Base-by-base conservation (phyloP, 352 stramenopile species). In the Globisporangium rhizosaccharum region DNA sequence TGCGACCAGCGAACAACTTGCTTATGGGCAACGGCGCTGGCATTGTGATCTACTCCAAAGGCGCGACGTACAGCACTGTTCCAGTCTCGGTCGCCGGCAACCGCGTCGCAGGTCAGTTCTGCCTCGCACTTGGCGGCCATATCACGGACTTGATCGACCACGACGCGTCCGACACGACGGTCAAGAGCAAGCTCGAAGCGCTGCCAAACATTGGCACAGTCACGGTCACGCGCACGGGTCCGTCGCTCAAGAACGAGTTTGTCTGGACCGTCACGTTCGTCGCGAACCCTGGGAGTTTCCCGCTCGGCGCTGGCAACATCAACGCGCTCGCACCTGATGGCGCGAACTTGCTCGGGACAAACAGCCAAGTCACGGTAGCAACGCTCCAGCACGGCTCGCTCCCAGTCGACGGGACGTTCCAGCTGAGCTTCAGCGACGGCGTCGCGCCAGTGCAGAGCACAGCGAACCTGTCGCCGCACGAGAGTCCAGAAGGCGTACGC, bases 241-340 rank as follows among this genome's bases (percentile, higher is more conserved):
- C 96, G 10, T 88, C 88, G 2, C 69, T 96, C 14, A 90, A 93
- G 52, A 87, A 84, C 42, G 87, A 92, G 51, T 99, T 98, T 61
- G 75, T 76, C 17, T 99, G 96, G 96, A 87, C 73, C 17, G 76
- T 99, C 51, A 98, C 92, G 8, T 99, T 98, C 67, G 62, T 79
- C 1, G 79, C 88, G 1, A 98, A 97, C 58, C 94, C 94, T 18
- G 94, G 94, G 17, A 92, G 86, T 47, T 98, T 97, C 67, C 95
- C 96, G 7, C 70, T 90, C 36, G 85, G 85, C 11, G 66, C 82
- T 3, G 85, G 82, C 1, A 75, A 91, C 51, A 71, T 94, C 25
- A 72, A 81, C 25, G 53, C 64, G 2, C 49, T 89, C n/a, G 53
- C 66, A 2, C 51, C 67, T 5, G 80, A 91, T 44, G 59, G 51